Percentiles rank a stretch among this genome's conserved stretches.
Conservation (phyloP, 352 stramenopile genomes). For the Globisporangium takayamanum region DNA sequence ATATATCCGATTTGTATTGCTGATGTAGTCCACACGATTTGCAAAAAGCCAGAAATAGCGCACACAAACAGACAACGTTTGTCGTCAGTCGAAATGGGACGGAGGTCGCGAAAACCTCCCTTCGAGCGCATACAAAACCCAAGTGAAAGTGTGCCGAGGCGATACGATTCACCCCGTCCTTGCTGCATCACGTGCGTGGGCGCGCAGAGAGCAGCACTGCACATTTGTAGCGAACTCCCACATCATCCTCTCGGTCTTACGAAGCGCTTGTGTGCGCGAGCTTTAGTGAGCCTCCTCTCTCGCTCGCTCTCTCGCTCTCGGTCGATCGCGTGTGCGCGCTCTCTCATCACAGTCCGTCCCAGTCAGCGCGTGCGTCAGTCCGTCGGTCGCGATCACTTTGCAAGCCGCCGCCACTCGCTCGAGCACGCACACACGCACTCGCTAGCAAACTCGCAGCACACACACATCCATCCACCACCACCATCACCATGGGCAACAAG, state of each 20-base stretch:
- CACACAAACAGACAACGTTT: not conserved
- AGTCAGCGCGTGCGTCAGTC: not conserved
- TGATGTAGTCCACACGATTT: too few species aligned
- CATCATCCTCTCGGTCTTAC: conserved; percentile 15
- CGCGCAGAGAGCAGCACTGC: conserved; percentile 1
- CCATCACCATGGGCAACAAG: conserved; percentile 69
- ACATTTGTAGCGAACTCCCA: not conserved
- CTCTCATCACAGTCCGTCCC: too few species aligned
- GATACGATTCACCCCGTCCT: conserved; percentile 1
- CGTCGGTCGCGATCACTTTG: not conserved
- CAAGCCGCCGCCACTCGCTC: not conserved
- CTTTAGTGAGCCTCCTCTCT: too few species aligned
- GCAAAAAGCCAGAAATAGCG: too few species aligned
- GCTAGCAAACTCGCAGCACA: conserved; percentile 4
- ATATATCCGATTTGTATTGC: too few species aligned
- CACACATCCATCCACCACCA: not conserved
- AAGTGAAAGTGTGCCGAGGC: not conserved
- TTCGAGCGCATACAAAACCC: not conserved
- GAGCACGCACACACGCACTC: not conserved
- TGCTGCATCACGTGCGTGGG: not conserved
- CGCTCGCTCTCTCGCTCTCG: not conserved
- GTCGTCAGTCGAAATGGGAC: conserved; percentile 8
- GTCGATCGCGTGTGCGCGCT: not conserved
- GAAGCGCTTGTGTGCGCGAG: too few species aligned
- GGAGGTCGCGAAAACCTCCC: conserved; percentile 3